These are phyloP conservation scores for Rostrohypoxylon terebratum DNA, from an alignment of 495 filamentous ascomycete species.

Conservation along the genomic window DNA sequence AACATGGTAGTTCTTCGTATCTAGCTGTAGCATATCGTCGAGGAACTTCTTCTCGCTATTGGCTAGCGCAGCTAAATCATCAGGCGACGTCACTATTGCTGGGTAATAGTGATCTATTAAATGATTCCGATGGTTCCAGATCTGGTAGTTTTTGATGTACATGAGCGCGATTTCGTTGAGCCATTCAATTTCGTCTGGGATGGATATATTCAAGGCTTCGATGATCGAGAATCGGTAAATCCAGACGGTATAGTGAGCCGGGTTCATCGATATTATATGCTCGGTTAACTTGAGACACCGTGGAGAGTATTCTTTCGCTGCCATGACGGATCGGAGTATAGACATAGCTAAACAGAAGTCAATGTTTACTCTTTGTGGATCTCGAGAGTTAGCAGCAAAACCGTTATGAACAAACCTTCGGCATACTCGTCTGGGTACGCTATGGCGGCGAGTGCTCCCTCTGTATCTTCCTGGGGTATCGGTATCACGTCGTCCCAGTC, in stretches of 20 bases:
- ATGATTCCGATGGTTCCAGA: constrained; percentile 96
- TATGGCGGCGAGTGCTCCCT: constrained; percentile 84
- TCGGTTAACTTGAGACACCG: constrained; percentile 85
- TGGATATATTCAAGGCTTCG: constrained; percentile 71
- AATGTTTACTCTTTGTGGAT: constrained; percentile 16
- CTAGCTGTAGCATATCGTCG: constrained; percentile 80
- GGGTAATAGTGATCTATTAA: constrained; percentile 76
- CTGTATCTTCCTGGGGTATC: constrained; percentile 85
- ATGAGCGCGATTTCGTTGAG: constrained; percentile 82
- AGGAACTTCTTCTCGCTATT: constrained; percentile 78
- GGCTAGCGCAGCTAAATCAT: constrained; percentile 52
- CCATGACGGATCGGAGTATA: constrained; percentile 95
- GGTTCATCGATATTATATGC: constrained; percentile 90
- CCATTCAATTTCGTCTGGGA: constrained; percentile 82
- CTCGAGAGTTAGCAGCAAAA: not conserved
- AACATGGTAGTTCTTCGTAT: constrained; percentile 98
- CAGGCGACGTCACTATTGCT: constrained; percentile 55
- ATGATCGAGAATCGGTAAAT: constrained; percentile 88
- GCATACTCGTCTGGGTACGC: constrained; percentile 87
- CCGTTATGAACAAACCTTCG: constrained; percentile 70
- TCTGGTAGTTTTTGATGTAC: constrained; percentile 97
- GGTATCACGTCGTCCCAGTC: constrained; percentile 87
- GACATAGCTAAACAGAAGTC: constrained; percentile 63
- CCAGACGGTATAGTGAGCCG: constrained; percentile 98
- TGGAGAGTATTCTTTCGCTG: constrained; percentile 81